Evolutionary conservation across 2,329 filamentous ascomycete species (phyloP), one percentile per base, ranked within the genome.

Genomic region (Ascochyta rabiei): DNA sequence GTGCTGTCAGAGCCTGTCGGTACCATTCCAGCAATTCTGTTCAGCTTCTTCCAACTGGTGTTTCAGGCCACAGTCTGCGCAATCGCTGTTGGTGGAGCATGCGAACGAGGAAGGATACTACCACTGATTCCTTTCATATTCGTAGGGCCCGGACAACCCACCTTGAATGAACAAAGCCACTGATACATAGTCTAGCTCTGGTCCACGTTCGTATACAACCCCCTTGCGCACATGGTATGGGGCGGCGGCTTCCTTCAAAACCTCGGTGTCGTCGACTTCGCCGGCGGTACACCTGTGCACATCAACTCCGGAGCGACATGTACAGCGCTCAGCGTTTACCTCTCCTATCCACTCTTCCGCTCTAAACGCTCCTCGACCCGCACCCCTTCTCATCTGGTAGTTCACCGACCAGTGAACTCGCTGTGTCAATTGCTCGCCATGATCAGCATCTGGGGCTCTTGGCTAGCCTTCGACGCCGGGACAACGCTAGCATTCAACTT

Each of bases 361-460:
- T 81, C 78, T n/a, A 73, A 74, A 18, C 76, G 74, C 39, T 81
- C 79, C 2, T 64, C 69, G 6, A 64, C 65, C 6, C 75, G 80
- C 9, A 82, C 79, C 1, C 80, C 80, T 2, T 75, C 75, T 1
- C 79, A 81, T 57, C 70, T 82, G 24, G 74, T 74, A 15, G 70
- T 82, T 15, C 80, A 82, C 56, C 73, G 77, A 3, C 79, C 80
- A 0, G 78, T 80, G 28, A 82, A 81, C 56, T 77, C 77, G 5
- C 73, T 81, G 37, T 80, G 75, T 55, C 79, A 82, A 53, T 66
- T 82, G 4, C 63, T 82, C 4, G 75, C 79, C 2, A 68, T 82
- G 64, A 77, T 81, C 48, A 80, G 78, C 49, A 82, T 81, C 51
- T 82, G 80, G 80, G 79, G 79, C 26, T 77, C 79, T 0, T 82